Conservation (phyloP, 257 asterid genomes). For the Solanum clarkiae region DNA sequence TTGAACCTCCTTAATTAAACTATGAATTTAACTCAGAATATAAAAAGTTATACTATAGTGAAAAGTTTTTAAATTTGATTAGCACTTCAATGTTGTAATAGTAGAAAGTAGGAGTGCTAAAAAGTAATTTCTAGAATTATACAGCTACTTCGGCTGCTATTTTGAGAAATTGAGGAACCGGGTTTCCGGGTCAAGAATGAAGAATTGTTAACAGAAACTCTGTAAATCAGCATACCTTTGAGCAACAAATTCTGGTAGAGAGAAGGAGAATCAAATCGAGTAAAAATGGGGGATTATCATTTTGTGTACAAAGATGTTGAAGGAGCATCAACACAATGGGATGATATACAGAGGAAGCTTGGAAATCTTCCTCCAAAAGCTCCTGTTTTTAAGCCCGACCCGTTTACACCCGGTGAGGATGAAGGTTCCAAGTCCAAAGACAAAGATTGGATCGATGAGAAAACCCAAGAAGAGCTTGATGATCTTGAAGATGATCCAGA, state of each 20-base stretch:
- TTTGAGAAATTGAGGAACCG: neutral
- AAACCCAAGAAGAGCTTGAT: conserved; percentile 77
- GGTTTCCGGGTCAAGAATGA: neutral
- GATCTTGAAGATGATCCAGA: conserved; percentile 69
- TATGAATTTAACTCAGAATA: too few species aligned
- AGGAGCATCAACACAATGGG: conserved; percentile 94
- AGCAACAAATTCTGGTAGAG: neutral
- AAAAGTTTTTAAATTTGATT: too few species aligned
- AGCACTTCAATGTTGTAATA: neutral
- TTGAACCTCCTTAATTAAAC: too few species aligned
- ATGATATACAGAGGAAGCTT: conserved; percentile 77
- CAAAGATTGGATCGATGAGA: conserved; percentile 65
- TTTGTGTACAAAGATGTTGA: conserved; percentile 83
- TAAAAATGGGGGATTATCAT: conserved; percentile 80
- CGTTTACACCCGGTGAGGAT: conserved; percentile 60
- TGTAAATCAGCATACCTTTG: neutral
- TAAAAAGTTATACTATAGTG: too few species aligned
- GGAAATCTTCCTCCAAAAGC: conserved; percentile 76
- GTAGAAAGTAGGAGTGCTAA: neutral
- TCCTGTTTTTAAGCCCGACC: conserved; percentile 63
- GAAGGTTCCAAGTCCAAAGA: conserved; percentile 52
- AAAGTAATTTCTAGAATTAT: neutral
- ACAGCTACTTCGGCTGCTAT: neutral
- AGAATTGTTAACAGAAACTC: neutral
- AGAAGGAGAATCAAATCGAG: neutral